These are phyloP conservation scores for Aspergillus puulaauensis DNA, from an alignment of 2,329 filamentous ascomycete genomes.

Conservation along the genomic window DNA sequence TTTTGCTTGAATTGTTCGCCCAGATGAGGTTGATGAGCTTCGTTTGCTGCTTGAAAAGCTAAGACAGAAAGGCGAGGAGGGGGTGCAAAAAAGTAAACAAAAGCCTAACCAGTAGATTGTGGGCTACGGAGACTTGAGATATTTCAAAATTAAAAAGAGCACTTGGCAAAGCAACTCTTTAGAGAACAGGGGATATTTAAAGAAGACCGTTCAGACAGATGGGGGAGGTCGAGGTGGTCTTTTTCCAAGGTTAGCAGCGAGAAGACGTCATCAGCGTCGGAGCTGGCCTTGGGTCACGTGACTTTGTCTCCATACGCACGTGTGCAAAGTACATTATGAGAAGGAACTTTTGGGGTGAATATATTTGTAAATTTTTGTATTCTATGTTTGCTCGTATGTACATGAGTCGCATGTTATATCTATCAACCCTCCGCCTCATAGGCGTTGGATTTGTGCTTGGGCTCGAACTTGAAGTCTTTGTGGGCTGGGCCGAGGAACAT, in stretches of 20 bases:
- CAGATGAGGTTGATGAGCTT: neutral
- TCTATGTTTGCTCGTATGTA: neutral
- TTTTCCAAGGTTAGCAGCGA: constrained; percentile 39
- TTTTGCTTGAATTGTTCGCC: constrained; percentile 37
- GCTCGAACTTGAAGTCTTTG: constrained; percentile 87
- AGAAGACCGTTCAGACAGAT: neutral
- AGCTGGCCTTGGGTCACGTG: constrained; percentile 18
- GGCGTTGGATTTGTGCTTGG: constrained; percentile 94
- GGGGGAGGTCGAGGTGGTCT: constrained; percentile 65
- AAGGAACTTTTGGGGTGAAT: neutral
- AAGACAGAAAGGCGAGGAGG: constrained; percentile 4
- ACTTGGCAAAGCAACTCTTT: neutral
- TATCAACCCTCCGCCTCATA: constrained; percentile 65
- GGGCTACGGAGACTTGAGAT: neutral
- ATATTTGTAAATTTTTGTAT: neutral
- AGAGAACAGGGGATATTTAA: neutral
- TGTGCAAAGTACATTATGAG: neutral
- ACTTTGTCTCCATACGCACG: neutral
- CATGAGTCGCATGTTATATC: neutral
- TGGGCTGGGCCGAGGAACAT: constrained; percentile 96
- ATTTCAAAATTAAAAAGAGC: neutral
- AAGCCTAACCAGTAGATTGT: neutral
- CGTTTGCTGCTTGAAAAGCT: neutral
- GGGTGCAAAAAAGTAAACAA: constrained; percentile 18
- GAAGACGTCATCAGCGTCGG: constrained; percentile 34